Base-by-base conservation (phyloP, 2,329 filamentous ascomycete species). In the Alternaria sp. region DNA sequence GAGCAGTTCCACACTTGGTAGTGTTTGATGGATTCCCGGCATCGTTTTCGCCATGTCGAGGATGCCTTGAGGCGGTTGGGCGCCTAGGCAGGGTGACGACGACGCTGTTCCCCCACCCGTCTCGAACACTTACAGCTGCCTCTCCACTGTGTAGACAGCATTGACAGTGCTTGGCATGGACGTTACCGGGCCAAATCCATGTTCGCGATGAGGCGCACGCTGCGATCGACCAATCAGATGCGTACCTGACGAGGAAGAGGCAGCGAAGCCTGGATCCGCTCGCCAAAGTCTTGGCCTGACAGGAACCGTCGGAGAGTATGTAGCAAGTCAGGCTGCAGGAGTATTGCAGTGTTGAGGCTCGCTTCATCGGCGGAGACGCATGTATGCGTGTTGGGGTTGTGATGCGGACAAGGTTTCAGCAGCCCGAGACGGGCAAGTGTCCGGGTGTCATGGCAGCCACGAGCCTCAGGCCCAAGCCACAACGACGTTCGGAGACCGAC, bases 331-430 rank as follows among this genome's bases (percentile, higher is more conserved):
- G 61, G 61, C 58, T 59, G 64, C 64, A 65, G 68, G 67, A 65
- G 49, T 54, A 57, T 51, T 66, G 44, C 55, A 67, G 64, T 58
- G 45, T 51, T 58, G 50, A 57, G 30, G 45, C 46, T 47, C 23
- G 54, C 54, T 54, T 55, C 51, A 50, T 47, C 19, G 43, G 50
- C 32, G 36, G 50, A 13, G 47, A 54, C 32, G 46, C 46, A 44
- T 56, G 30, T 56, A 57, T 67, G 65, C 46, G 51, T 61, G 59
- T 61, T 63, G 57, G 54, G 61, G 61, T 50, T 64, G 19, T 69
- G 70, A 71, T 58, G 68, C 70, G 60, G 47, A 50, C 30, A 25
- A 30, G 43, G 70, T 71, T 69, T 71, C 70, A 69, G 36, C 62
- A 17, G 17, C 45, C 66, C 59, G 30, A 57, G 59, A 59, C 19